Percentiles rank a stretch among this genome's conserved stretches.
Conservation (phyloP, 139 green algal species). For the Coelastrella sp. region DNA sequence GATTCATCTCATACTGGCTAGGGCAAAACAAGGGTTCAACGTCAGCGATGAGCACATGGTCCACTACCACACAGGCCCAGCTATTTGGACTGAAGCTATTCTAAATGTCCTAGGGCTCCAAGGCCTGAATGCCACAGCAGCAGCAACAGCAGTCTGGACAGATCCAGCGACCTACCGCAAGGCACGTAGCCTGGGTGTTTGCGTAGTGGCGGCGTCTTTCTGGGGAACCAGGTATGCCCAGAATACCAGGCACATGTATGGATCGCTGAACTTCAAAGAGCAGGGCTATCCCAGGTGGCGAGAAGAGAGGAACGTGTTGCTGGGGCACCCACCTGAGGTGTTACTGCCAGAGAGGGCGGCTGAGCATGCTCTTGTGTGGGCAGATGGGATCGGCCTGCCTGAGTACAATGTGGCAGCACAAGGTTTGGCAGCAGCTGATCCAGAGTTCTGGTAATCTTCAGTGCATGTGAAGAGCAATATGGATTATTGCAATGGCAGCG, state of each 20-base stretch:
- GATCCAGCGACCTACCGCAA: neutral
- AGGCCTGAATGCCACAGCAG: neutral
- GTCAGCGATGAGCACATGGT: slow-evolving; percentile 8
- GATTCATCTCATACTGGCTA: neutral
- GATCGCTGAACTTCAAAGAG: neutral
- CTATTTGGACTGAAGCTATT: neutral
- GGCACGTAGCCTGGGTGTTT: neutral
- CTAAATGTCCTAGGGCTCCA: neutral
- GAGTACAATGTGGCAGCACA: too few relatives aligned
- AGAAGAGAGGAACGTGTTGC: neutral
- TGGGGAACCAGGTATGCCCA: neutral
- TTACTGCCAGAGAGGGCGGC: too few relatives aligned
- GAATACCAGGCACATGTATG: slow-evolving; percentile 6
- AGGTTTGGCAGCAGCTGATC: too few relatives aligned
- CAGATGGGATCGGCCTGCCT: too few relatives aligned
- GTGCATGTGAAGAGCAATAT: too few relatives aligned
- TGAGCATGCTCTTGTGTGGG: too few relatives aligned
- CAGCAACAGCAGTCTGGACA: slow-evolving; percentile 21
- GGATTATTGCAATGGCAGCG: too few relatives aligned
- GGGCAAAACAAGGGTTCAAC: neutral
- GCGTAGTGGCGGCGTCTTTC: neutral
- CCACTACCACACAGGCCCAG: slow-evolving; percentile 22
- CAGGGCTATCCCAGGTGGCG: neutral
- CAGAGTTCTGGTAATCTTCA: too few relatives aligned
- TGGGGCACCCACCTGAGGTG: neutral